A percentile compares a stretch with the other conserved stretches of the same genome.
phyloP scores from a whole-genome alignment of 441 rosid species.

The Macaranga tanarius region DNA sequence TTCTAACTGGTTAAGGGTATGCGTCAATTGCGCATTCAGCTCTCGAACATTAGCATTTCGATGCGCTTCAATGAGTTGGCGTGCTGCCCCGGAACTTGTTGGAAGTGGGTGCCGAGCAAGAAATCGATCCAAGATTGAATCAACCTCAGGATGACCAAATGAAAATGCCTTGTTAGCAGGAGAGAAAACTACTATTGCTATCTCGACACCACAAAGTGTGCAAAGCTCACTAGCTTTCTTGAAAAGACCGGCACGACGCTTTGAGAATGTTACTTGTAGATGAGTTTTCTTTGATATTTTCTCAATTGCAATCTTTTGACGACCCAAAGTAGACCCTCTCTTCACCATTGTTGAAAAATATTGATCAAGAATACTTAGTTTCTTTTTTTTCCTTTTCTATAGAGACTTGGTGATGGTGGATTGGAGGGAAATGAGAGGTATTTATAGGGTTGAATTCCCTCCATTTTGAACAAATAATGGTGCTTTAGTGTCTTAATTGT shows the following conservation, averaged over 20 bases:
- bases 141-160: slow-evolving; percentile 48
- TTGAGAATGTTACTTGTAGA: slow-evolving; percentile 57
- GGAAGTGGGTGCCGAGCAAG: slow-evolving; percentile 23
- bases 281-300: slow-evolving; percentile 40
- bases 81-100: neutral
- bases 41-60: slow-evolving; percentile 37
- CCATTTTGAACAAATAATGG: slow-evolving; percentile 4
- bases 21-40: slow-evolving; percentile 32
- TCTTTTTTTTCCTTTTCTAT: too few relatives aligned
- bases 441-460: slow-evolving; percentile 30
- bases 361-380: neutral
- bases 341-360: slow-evolving; percentile 19
- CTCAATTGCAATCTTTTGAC: slow-evolving; percentile 43
- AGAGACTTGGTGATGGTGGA: neutral
- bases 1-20: slow-evolving; percentile 33
- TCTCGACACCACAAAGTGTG: slow-evolving; percentile 48
- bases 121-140: slow-evolving; percentile 32
- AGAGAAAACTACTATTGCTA: slow-evolving; percentile 44
- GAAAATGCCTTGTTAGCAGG: slow-evolving; percentile 43
- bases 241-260: slow-evolving; percentile 47
- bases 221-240: slow-evolving; percentile 56
- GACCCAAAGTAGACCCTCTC: slow-evolving; percentile 34
- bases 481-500: slow-evolving; percentile 1
- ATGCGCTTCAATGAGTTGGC: slow-evolving; percentile 35
- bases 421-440: slow-evolving; percentile 20